These are phyloP conservation scores for Xylaria nigripes DNA, from an alignment of 495 filamentous ascomycete genomes.

Conservation along the genomic window DNA sequence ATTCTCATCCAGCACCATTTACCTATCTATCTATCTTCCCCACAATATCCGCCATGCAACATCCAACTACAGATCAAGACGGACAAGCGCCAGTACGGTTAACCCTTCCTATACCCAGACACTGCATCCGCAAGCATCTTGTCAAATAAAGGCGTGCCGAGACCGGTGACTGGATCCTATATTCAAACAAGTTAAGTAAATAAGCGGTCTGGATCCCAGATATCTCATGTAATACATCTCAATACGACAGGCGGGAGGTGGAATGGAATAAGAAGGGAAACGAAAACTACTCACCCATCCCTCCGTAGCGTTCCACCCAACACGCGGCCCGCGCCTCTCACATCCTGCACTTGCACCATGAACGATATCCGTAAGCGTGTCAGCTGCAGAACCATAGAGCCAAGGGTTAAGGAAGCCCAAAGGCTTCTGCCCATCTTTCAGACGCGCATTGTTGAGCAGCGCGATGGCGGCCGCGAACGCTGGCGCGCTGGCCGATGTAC, in stretches of 20 bases:
- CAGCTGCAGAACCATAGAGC: conserved; percentile 43
- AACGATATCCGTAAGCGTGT: conserved; percentile 51
- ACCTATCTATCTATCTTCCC: no score
- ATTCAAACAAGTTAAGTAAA: background rate
- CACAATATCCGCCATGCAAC: no score
- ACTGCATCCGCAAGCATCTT: conserved; percentile 22
- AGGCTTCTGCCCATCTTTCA: conserved; percentile 37
- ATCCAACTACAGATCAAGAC: no score
- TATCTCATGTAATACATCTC: no score
- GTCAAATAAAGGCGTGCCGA: conserved; percentile 31
- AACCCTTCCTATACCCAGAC: background rate
- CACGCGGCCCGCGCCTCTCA: conserved; percentile 36
- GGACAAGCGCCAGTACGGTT: no score
- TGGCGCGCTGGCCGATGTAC: conserved; percentile 31
- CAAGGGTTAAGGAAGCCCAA: conserved; percentile 60
- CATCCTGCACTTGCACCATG: conserved; percentile 49
- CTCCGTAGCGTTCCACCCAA: conserved; percentile 51
- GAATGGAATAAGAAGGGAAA: background rate
- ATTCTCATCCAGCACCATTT: no score
- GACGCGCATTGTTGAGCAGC: conserved; percentile 50
- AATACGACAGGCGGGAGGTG: background rate
- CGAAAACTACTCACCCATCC: conserved; percentile 34
- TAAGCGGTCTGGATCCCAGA: no score
- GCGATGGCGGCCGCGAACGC: conserved; percentile 41
- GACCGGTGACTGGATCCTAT: conserved; percentile 29